Conservation (phyloP, 1,139 yeast genomes). For the Saccharomyces hybrid region DNA sequence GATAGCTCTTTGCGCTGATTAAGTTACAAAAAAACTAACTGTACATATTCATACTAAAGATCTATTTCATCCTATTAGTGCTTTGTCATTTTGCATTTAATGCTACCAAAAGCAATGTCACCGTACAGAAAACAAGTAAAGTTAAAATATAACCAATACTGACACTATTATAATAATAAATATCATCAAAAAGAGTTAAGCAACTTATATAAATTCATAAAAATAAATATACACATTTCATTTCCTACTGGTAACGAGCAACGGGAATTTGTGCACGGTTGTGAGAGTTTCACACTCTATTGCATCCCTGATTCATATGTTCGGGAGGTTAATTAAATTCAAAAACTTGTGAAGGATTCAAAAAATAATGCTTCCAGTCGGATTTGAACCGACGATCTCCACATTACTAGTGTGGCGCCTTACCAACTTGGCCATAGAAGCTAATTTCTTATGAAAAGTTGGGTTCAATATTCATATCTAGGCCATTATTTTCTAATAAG, state of each 20-base stretch:
- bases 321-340: too few relatives aligned
- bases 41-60: background rate
- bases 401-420: constrained; percentile 23
- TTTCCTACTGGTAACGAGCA: too few relatives aligned
- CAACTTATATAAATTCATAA: background rate
- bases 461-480: too few relatives aligned
- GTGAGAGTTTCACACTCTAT: too few relatives aligned
- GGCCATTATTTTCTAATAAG: too few relatives aligned
- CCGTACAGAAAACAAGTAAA: background rate
- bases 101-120: too few relatives aligned
- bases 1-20: constrained; percentile 3
- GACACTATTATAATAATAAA: background rate
- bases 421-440: constrained; percentile 26
- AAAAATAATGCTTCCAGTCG: constrained; percentile 14
- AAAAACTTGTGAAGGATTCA: too few relatives aligned
- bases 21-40: background rate
- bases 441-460: background rate
- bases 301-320: too few relatives aligned
- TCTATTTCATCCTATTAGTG: background rate
- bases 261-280: too few relatives aligned
- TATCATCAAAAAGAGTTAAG: background rate
- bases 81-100: too few relatives aligned
- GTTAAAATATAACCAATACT: background rate
- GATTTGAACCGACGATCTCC: constrained; percentile 21
- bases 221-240: background rate